These are phyloP conservation scores for Stachybotrys elegans DNA, from an alignment of 2,329 filamentous ascomycete genomes.

Conservation along the genomic window DNA sequence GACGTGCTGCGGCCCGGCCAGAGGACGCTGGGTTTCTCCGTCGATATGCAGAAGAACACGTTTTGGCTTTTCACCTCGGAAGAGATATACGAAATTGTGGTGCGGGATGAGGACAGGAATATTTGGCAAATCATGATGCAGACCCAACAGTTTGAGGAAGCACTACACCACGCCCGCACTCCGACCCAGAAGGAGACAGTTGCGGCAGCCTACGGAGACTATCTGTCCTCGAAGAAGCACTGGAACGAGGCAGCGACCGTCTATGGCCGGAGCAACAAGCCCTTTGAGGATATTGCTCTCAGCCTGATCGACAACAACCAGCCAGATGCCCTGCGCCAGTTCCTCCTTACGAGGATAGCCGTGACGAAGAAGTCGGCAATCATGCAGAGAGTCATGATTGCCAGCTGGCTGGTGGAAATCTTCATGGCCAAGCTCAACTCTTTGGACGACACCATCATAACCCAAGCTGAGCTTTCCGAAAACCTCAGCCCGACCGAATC, in stretches of 20 bases:
- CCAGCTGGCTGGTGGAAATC: constrained; percentile 89
- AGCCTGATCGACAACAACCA: constrained; percentile 86
- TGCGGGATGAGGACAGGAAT: constrained; percentile 84
- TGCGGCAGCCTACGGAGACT: constrained; percentile 86
- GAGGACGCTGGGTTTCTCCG: constrained; percentile 73
- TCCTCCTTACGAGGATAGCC: constrained; percentile 77
- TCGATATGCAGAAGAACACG: constrained; percentile 91
- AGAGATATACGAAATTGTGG: constrained; percentile 91
- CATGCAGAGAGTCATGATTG: constrained; percentile 95
- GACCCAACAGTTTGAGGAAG: constrained; percentile 81
- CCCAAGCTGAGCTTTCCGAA: constrained; percentile 75
- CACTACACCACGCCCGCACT: constrained; percentile 78
- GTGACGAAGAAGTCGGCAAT: constrained; percentile 75
- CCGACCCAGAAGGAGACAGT: constrained; percentile 82
- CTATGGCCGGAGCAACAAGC: constrained; percentile 93
- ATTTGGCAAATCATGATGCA: constrained; percentile 93
- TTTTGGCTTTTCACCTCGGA: constrained; percentile 92
- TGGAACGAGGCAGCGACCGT: constrained; percentile 83
- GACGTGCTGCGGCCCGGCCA: constrained; percentile 76
- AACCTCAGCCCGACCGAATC: constrained; percentile 66
- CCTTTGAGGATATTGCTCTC: constrained; percentile 92
- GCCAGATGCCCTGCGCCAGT: constrained; percentile 84
- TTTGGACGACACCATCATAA: constrained; percentile 89
- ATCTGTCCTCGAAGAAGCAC: constrained; percentile 73
- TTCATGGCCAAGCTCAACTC: constrained; percentile 97